Conservation (phyloP, 2,329 filamentous ascomycete genomes). For the Neonectria hederae region DNA sequence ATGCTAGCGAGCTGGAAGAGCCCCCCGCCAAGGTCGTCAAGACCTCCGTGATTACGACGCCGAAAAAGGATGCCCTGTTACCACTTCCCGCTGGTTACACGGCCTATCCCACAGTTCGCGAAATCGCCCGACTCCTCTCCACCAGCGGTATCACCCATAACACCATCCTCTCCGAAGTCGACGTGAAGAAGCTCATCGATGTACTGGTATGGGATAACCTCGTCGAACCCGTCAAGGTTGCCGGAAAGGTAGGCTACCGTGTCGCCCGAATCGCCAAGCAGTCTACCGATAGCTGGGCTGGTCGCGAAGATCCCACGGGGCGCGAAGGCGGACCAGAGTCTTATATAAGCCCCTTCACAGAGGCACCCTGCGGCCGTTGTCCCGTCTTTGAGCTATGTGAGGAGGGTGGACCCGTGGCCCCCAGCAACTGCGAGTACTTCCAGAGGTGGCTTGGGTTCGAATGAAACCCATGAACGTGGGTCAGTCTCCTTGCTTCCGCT, state of each 20-base stretch:
- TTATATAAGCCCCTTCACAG: slow-evolving; percentile 78
- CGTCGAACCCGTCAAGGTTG: slow-evolving; percentile 71
- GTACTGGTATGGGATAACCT: slow-evolving; percentile 90
- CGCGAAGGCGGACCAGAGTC: slow-evolving; percentile 53
- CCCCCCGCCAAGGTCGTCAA: slow-evolving; percentile 44
- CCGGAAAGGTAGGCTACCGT: slow-evolving; percentile 62
- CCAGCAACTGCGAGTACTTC: slow-evolving; percentile 92
- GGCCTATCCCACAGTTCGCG: slow-evolving; percentile 81
- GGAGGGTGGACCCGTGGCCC: slow-evolving; percentile 89
- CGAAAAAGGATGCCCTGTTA: slow-evolving; percentile 54
- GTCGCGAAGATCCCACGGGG: slow-evolving; percentile 49
- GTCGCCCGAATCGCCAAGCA: slow-evolving; percentile 60
- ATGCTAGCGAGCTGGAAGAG: slow-evolving; percentile 53
- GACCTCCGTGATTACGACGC: slow-evolving; percentile 28
- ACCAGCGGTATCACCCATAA: slow-evolving; percentile 76
- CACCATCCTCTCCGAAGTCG: slow-evolving; percentile 73
- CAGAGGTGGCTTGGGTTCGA: slow-evolving; percentile 77
- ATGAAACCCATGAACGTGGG: slow-evolving; percentile 29
- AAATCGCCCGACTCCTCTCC: slow-evolving; percentile 80
- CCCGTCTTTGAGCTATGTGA: slow-evolving; percentile 94
- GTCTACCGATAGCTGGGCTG: slow-evolving; percentile 53
- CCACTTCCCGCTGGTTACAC: slow-evolving; percentile 73
- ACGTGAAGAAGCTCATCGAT: slow-evolving; percentile 86
- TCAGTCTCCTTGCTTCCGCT: not conserved
- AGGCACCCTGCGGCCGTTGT: slow-evolving; percentile 89